phyloP scores from a whole-genome alignment of 179 eudicot genomes.

The Pouteria campechiana region DNA sequence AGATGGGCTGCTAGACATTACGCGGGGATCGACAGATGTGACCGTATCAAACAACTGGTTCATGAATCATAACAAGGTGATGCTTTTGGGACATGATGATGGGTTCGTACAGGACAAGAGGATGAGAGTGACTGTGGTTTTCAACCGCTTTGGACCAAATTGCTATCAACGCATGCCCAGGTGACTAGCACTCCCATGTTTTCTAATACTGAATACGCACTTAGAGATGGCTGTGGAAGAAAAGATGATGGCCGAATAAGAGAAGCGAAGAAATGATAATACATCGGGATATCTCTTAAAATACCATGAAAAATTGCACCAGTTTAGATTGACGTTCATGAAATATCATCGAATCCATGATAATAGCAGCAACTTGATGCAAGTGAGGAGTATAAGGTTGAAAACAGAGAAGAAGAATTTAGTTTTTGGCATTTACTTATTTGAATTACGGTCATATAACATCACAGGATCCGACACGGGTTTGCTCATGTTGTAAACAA shows the following conservation, averaged over 20 bases:
- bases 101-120: constrained; percentile 41
- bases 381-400: too few relatives aligned
- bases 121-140: constrained; percentile 75
- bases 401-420: neutral
- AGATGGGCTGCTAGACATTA: constrained; percentile 73
- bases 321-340: too few relatives aligned
- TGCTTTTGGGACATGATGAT: constrained; percentile 82
- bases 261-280: too few relatives aligned
- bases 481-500: constrained; percentile 92
- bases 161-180: constrained; percentile 87
- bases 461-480: constrained; percentile 66
- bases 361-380: too few relatives aligned
- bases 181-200: constrained; percentile 10
- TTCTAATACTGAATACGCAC: too few relatives aligned
- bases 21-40: constrained; percentile 56
- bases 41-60: constrained; percentile 89
- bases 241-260: too few relatives aligned
- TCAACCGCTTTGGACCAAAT: constrained; percentile 74
- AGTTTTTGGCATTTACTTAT: neutral
- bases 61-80: constrained; percentile 68
- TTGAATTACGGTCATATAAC: neutral
- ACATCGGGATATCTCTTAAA: too few relatives aligned
- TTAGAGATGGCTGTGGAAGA: too few relatives aligned
- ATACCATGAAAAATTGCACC: too few relatives aligned
- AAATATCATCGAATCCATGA: too few relatives aligned